A percentile compares a stretch with the other conserved stretches of the same genome.
Evolutionary conservation across 306 rosid genomes (phyloP).

Genomic region (Citrullus mucosospermus): DNA sequence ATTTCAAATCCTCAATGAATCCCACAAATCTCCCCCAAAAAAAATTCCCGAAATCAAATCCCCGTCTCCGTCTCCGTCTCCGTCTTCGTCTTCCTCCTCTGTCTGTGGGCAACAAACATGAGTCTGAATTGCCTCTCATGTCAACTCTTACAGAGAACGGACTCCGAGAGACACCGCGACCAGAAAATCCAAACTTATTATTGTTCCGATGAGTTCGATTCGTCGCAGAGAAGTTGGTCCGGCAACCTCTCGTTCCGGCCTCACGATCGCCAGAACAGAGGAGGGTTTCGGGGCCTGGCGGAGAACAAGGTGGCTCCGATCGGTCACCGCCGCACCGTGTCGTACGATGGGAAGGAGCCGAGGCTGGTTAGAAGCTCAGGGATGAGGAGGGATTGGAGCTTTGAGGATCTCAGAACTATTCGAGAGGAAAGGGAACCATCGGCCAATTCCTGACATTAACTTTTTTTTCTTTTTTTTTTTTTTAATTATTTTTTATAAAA

Average conservation of each 20-base stretch:
- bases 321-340: slow-evolving; percentile 20
- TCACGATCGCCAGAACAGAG: slow-evolving; percentile 1
- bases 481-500: neutral
- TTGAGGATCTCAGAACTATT: slow-evolving; percentile 31
- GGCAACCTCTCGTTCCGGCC: slow-evolving; percentile 20
- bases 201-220: neutral
- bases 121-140: slow-evolving; percentile 4
- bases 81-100: neutral
- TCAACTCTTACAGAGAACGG: slow-evolving; percentile 28
- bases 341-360: slow-evolving; percentile 23
- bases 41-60: neutral
- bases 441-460: neutral
- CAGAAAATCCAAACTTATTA: slow-evolving; percentile 10
- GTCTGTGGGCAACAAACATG: neutral
- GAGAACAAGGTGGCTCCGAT: neutral
- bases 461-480: neutral
- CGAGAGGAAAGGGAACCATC: slow-evolving; percentile 8
- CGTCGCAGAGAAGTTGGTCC: slow-evolving; percentile 41
- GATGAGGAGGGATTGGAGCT: slow-evolving; percentile 91
- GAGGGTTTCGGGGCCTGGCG: neutral
- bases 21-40: neutral
- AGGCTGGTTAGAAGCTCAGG: slow-evolving; percentile 57
- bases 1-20: neutral
- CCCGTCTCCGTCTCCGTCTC: neutral
- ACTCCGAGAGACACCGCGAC: slow-evolving; percentile 15